phyloP scores from a whole-genome alignment of 257 asterid species.

The Linderniella brevidens region DNA sequence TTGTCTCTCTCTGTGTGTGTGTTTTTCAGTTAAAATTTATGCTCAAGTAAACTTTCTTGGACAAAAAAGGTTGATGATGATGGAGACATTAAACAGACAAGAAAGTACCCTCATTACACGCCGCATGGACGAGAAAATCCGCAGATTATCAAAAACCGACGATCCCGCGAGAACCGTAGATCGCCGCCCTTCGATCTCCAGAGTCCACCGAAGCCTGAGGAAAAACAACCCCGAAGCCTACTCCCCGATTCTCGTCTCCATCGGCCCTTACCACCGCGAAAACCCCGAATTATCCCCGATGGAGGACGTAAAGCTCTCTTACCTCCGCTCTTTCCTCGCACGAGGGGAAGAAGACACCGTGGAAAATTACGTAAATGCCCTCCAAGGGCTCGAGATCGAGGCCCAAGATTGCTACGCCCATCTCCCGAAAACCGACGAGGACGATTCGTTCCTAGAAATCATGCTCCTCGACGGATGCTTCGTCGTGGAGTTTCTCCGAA shows the following conservation, averaged over 20 bases:
- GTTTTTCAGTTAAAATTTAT: no score
- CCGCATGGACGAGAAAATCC: no score
- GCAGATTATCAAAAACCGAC: no score
- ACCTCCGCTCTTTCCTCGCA: constrained; percentile 14
- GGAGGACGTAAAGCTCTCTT: constrained; percentile 21
- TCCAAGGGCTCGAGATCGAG: constrained; percentile 11
- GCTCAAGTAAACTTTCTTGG: no score
- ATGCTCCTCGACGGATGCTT: constrained; percentile 26
- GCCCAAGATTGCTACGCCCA: no score
- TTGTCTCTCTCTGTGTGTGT: no score
- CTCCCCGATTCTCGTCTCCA: constrained; percentile 19
- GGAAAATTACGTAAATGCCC: constrained; percentile 11
- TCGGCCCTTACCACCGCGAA: constrained; percentile 28
- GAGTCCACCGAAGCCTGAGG: constrained; percentile 11
- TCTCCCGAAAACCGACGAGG: no score
- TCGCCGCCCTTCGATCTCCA: constrained; percentile 13
- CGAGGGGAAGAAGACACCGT: constrained; percentile 10
- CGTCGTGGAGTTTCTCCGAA: constrained; percentile 19
- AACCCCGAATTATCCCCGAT: constrained; percentile 12
- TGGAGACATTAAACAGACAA: no score
- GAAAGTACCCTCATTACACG: no score
- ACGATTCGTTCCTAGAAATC: constrained; percentile 15
- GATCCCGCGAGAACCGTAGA: no score
- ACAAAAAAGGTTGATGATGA: no score
- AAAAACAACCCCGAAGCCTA: constrained; percentile 14